Conservation (phyloP, 78 protist species). For the Planoprotostelium fungivorum region DNA sequence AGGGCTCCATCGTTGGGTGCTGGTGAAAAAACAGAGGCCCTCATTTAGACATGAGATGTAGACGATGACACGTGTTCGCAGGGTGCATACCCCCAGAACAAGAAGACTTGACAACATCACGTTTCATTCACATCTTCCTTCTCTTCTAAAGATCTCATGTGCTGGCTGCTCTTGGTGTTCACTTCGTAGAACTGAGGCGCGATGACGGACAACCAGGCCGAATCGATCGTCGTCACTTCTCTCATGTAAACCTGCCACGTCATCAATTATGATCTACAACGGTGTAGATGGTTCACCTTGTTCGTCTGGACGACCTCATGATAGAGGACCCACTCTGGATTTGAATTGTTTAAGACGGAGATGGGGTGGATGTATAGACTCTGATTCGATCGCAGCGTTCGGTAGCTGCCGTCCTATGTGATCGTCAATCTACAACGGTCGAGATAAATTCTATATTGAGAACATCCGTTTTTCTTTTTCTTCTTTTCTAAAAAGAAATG, state of each 20-base stretch:
- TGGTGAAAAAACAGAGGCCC: no score
- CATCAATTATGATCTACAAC: not conserved
- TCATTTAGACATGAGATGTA: no score
- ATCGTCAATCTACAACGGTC: not conserved
- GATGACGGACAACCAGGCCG: conserved; percentile 71
- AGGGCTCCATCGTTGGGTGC: no score
- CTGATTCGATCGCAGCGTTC: conserved; percentile 10
- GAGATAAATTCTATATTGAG: not conserved
- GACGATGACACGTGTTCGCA: no score
- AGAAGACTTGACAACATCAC: no score
- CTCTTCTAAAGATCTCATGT: no score
- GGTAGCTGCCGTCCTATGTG: not conserved
- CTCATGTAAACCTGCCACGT: conserved; percentile 75
- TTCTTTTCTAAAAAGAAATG: conserved; percentile 18
- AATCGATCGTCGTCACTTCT: conserved; percentile 79
- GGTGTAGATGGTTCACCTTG: not conserved
- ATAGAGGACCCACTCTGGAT: conserved; percentile 68
- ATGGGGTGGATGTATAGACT: conserved; percentile 69
- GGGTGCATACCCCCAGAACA: no score
- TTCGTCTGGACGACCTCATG: conserved; percentile 41
- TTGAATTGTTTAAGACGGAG: conserved; percentile 39
- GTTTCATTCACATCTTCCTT: no score
- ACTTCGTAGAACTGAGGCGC: conserved; percentile 80
- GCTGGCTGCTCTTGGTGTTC: not conserved
- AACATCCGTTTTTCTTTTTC: not conserved